Conservation (phyloP, 148 eudicot species). For the Chenopodium berlandieri region DNA sequence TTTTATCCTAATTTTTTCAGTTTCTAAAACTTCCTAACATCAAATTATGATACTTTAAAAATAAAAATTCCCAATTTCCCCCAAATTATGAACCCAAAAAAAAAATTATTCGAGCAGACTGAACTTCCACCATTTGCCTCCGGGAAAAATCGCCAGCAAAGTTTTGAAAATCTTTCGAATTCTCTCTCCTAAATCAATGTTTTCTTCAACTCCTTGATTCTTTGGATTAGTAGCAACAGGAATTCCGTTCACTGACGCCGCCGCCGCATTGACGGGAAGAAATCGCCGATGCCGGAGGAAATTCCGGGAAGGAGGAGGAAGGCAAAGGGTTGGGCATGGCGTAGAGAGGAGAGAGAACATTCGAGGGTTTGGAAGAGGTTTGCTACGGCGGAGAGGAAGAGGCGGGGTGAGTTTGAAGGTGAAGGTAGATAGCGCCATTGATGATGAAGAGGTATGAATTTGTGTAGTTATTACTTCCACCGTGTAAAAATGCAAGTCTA, state of each 20-base stretch:
- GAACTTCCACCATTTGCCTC: slow-evolving; percentile 87
- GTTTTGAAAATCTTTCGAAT: slow-evolving; percentile 34
- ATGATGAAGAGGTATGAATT: background rate
- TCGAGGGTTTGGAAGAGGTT: slow-evolving; percentile 5
- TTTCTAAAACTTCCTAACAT: no score
- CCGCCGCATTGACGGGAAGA: slow-evolving; percentile 35
- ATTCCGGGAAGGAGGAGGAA: background rate
- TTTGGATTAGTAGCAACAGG: slow-evolving; percentile 15
- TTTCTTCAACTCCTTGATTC: slow-evolving; percentile 8
- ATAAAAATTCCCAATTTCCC: no score
- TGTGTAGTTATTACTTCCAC: no score
- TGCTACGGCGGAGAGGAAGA: slow-evolving; percentile 14
- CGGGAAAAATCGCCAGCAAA: slow-evolving; percentile 59
- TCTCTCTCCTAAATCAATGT: slow-evolving; percentile 31
- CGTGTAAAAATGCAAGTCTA: no score
- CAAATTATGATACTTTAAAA: no score
- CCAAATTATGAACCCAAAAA: no score
- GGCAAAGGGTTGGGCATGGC: slow-evolving; percentile 12
- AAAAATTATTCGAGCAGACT: no score
- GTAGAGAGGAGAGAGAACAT: slow-evolving; percentile 16
- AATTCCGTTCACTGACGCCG: slow-evolving; percentile 40
- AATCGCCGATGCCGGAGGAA: slow-evolving; percentile 17
- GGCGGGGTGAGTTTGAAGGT: slow-evolving; percentile 17
- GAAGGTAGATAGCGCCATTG: slow-evolving; percentile 41
- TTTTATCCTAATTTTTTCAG: no score